Evolutionary conservation across 169 alveolate species (phyloP), one percentile per base, ranked within the genome.

Genomic region (Perkinsus marinus): DNA sequence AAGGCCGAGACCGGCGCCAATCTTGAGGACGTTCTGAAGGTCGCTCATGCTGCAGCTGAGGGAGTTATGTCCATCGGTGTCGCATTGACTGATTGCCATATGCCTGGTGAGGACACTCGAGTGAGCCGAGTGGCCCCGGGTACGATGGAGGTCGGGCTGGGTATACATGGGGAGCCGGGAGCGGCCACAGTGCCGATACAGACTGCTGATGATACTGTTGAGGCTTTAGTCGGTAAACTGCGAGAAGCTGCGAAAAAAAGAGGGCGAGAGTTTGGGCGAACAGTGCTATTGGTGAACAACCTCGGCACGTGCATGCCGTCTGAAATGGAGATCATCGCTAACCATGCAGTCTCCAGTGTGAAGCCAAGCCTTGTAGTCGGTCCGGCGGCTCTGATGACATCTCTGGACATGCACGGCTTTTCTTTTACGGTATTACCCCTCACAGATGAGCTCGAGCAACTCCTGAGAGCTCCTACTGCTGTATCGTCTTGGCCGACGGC

Each of bases 1-100:
- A 92, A 93, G 43, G 95, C 96, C 34, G 93, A 89, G 90, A 30
- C 39, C 9, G 93, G 92, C 46, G 89, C 43, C 2, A 26, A 13
- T 16, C 92, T 92, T 16, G 92, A 89, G 38, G 26, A 10, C 16
- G 91, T 92, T 6, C 5, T 19, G 39, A 5, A 26, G 13, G 90
- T 69, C 39, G 91, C 79, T 22, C 68, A 68, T 22, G 69, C 3
- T 6, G 47, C 34, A 39, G 68, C 91, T 16, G 37, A 13, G 10
- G 19, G 89, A 16, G 43, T 89, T 19, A 92, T 39, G 46, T 68
- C 93, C 26, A 91, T 91, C 68, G 93, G 92, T 3, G 93, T 91
- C n/a, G 39, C 79, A 2, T 91, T 91, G 19, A 57, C 30, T 16
- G 37, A 57, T 30, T 57, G 79, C 79, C 7, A 57, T 30, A 57